phyloP scores from a whole-genome alignment of 2,329 filamentous ascomycete species.

The Sporothrix brunneoviolacea region DNA sequence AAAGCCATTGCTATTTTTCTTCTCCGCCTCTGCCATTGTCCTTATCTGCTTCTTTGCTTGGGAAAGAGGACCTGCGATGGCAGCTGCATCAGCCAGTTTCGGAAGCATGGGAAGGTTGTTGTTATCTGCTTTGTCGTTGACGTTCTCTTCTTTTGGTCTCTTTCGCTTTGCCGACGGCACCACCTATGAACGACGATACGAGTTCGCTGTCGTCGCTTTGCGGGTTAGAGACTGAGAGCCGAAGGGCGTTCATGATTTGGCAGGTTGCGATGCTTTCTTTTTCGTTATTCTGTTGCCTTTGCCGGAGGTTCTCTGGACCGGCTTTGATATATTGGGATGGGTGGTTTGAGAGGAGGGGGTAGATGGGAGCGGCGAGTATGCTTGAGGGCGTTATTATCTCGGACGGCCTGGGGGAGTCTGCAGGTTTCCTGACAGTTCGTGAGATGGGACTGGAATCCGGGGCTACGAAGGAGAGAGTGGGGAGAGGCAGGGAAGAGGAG shows the following conservation, averaged over 20 bases:
- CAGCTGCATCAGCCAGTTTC: conserved; percentile 21
- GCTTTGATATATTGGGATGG: not conserved
- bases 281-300: not conserved
- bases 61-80: conserved; percentile 6
- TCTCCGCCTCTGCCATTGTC: not conserved
- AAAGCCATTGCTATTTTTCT: conserved; percentile 2
- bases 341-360: not conserved
- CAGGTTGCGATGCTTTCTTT: conserved; percentile 1
- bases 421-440: not conserved
- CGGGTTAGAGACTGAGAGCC: conserved; percentile 16
- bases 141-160: conserved; percentile 26
- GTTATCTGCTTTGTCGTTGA: conserved; percentile 21
- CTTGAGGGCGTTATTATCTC: conserved; percentile 13
- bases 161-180: conserved; percentile 7
- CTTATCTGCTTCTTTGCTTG: not conserved
- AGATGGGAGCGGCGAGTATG: not conserved
- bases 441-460: conserved; percentile 4
- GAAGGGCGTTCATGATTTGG: conserved; percentile 12
- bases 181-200: conserved; percentile 74
- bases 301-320: conserved; percentile 13
- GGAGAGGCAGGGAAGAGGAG: conserved; percentile 10
- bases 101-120: not conserved
- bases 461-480: conserved; percentile 12
- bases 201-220: conserved; percentile 55
- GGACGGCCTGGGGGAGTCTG: not conserved